phyloP scores from a whole-genome alignment of 176 grass and related monocot genomes.

The Panicum miliaceum region DNA sequence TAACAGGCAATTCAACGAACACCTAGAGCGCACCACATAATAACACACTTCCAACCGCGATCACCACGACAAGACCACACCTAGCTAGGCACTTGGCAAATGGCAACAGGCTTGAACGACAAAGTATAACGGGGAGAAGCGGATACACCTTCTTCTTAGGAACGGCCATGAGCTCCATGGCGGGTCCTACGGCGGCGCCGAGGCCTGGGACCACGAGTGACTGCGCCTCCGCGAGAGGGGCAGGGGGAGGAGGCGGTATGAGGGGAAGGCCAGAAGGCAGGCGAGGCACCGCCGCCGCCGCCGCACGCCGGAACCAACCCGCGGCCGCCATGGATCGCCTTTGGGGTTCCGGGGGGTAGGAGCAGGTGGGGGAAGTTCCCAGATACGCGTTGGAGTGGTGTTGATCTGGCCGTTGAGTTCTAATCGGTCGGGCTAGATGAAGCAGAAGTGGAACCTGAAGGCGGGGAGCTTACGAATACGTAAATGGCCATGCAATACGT shows the following conservation, averaged over 20 bases:
- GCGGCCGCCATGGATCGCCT: constrained; percentile 55
- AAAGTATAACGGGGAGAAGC: constrained; percentile 17
- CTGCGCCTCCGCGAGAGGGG: constrained; percentile 32
- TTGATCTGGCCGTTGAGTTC: constrained; percentile 37
- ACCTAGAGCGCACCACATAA: constrained; percentile 30
- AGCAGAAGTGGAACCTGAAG: background rate
- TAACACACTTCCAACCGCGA: background rate
- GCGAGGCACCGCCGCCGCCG: constrained; percentile 45
- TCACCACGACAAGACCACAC: constrained; percentile 2
- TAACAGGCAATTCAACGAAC: constrained; percentile 39
- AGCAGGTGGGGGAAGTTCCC: no score
- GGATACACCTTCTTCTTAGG: constrained; percentile 80
- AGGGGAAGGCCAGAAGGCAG: constrained; percentile 31
- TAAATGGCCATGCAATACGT: background rate
- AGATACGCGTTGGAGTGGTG: background rate
- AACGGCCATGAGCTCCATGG: constrained; percentile 87
- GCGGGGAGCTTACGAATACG: fast-evolving
- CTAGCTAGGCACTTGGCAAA: background rate
- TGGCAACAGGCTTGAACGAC: background rate
- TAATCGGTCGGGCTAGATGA: constrained; percentile 12
- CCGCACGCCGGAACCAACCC: constrained; percentile 54
- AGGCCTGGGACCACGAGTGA: constrained; percentile 46
- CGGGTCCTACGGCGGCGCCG: constrained; percentile 18
- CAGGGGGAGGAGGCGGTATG: background rate
- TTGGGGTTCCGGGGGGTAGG: background rate